phyloP scores from a whole-genome alignment of 139 green algal genomes.

The Chlorella sp. region DNA sequence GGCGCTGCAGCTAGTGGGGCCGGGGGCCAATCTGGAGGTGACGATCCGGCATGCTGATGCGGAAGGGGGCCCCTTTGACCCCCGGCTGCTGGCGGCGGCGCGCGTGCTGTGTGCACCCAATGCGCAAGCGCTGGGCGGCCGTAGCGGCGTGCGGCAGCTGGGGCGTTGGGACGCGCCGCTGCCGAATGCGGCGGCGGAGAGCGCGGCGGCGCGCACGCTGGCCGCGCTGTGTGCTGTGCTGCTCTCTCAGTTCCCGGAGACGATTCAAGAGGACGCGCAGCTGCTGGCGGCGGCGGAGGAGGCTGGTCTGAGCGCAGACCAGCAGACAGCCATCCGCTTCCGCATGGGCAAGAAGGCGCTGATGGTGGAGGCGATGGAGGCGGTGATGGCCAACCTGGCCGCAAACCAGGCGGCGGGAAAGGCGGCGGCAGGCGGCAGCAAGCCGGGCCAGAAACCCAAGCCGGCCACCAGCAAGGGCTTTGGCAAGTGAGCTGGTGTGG shows the following conservation, averaged over 20 bases:
- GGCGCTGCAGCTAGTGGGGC: constrained; percentile 50
- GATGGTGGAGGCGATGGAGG: no score
- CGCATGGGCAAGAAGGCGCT: constrained; percentile 67
- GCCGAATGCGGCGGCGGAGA: constrained; percentile 43
- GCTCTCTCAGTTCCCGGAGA: constrained; percentile 65
- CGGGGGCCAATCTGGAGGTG: constrained; percentile 52
- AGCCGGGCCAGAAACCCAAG: no score
- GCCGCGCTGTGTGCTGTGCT: constrained; percentile 58
- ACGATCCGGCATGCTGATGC: background rate
- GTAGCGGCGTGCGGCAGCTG: constrained; percentile 30
- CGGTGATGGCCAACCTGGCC: no score
- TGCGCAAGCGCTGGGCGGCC: constrained; percentile 53
- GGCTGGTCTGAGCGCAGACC: constrained; percentile 43
- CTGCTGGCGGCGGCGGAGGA: constrained; percentile 44
- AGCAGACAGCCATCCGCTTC: constrained; percentile 70
- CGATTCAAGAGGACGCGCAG: constrained; percentile 60
- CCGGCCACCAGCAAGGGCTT: no score
- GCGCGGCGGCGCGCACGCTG: background rate
- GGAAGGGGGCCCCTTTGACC: constrained; percentile 43
- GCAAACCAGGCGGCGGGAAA: no score
- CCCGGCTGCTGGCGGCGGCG: constrained; percentile 63
- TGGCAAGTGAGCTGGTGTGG: no score
- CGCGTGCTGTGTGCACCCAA: constrained; percentile 57
- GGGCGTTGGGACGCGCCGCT: constrained; percentile 44
- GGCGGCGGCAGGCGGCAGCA: no score